phyloP scores from a whole-genome alignment of 2,329 filamentous ascomycete species.

The Lachnellula arida region DNA sequence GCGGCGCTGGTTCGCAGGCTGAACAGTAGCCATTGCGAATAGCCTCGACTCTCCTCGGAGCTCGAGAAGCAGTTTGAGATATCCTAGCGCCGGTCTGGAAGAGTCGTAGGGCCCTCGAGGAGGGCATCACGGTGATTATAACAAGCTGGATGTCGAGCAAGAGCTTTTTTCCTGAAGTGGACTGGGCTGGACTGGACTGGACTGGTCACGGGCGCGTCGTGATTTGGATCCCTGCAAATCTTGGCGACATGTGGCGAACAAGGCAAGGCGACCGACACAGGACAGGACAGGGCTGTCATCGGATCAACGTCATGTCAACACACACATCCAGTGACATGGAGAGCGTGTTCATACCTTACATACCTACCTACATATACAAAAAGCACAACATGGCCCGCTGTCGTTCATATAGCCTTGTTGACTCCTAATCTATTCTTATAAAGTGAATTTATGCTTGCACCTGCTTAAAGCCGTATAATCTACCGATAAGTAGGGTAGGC shows the following conservation, averaged over 20 bases:
- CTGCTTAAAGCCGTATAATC: background rate
- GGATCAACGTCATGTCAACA: conserved; percentile 21
- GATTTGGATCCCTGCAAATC: conserved; percentile 14
- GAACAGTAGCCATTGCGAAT: conserved; percentile 29
- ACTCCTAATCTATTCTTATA: background rate
- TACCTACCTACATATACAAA: background rate
- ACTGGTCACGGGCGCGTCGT: conserved; percentile 3
- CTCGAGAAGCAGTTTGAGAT: conserved; percentile 6
- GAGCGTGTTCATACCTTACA: background rate
- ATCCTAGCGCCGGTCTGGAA: conserved; percentile 13
- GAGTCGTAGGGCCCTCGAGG: conserved; percentile 26
- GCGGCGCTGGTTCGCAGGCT: conserved; percentile 23
- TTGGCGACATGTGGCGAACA: background rate
- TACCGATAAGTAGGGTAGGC: background rate
- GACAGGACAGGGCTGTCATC: conserved; percentile 5
- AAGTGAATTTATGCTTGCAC: background rate
- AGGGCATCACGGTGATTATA: conserved; percentile 26
- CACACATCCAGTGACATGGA: background rate
- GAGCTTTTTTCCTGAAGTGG: conserved; percentile 8
- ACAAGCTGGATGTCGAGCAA: background rate
- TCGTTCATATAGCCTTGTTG: background rate
- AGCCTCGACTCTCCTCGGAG: conserved; percentile 3
- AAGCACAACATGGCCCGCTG: background rate
- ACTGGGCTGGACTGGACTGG: background rate
- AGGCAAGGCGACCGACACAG: conserved; percentile 9